Percentiles rank a stretch among this genome's conserved stretches.
phyloP scores from a whole-genome alignment of 768 basidiomycete genomes.

The Gymnopilus junonius region DNA sequence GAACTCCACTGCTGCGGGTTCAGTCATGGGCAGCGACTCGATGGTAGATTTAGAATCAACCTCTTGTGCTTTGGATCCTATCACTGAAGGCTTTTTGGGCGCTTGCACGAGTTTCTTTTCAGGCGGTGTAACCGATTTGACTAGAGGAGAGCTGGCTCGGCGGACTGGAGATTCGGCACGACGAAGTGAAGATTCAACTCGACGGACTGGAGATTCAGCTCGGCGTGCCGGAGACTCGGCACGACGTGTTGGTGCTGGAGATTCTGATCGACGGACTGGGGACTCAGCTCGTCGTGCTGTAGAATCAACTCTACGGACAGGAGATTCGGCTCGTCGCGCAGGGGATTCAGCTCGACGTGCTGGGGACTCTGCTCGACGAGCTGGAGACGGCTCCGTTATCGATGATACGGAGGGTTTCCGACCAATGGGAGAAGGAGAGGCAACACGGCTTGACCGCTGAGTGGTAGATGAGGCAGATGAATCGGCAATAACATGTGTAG shows the following conservation, averaged over 20 bases:
- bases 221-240: background rate
- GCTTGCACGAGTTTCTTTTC: constrained; percentile 10
- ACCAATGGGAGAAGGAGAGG: constrained; percentile 45
- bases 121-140: constrained; percentile 21
- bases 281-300: constrained; percentile 21
- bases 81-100: background rate
- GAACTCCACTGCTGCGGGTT: background rate
- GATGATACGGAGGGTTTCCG: constrained; percentile 9
- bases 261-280: constrained; percentile 3
- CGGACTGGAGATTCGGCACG: constrained; percentile 2
- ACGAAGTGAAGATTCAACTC: background rate
- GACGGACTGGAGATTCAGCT: background rate
- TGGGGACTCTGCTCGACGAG: background rate
- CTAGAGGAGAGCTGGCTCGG: constrained; percentile 22
- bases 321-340: background rate
- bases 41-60: background rate
- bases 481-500: constrained; percentile 61
- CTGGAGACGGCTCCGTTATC: constrained; percentile 5
- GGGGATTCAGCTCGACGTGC: background rate
- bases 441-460: constrained; percentile 19
- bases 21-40: background rate
- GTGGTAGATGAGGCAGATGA: constrained; percentile 37
- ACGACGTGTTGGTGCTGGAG: background rate
- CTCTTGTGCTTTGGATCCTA: background rate
- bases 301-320: background rate